Conservation (phyloP, 306 rosid genomes). For the Lathyrus aphaca region DNA sequence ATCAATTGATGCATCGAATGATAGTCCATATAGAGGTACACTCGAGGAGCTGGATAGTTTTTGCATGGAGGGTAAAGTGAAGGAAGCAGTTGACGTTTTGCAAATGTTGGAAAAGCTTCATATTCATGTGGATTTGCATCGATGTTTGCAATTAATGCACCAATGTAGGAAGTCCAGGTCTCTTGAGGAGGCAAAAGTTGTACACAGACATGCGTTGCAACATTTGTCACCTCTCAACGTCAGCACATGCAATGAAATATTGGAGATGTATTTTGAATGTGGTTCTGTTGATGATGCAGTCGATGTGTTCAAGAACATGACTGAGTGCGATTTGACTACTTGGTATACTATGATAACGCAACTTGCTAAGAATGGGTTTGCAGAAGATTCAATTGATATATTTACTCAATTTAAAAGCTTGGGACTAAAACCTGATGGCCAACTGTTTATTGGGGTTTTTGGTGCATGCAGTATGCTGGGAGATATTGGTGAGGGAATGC, state of each 20-base stretch:
- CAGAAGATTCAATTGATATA: constrained; percentile 31
- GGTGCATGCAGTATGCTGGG: constrained; percentile 62
- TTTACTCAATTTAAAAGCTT: constrained; percentile 63
- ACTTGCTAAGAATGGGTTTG: constrained; percentile 18
- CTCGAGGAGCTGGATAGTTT: constrained; percentile 63
- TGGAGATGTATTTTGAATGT: constrained; percentile 79
- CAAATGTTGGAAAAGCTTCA: constrained; percentile 21
- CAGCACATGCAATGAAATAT: constrained; percentile 60
- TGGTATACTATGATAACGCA: constrained; percentile 20
- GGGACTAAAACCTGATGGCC: constrained; percentile 72
- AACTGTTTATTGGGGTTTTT: constrained; percentile 68
- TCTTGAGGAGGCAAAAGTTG: constrained; percentile 67
- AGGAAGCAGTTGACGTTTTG: constrained; percentile 21
- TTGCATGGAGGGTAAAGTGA: constrained; percentile 65
- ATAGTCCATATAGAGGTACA: constrained; percentile 42
- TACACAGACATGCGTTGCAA: constrained; percentile 50
- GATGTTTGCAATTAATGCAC: constrained; percentile 19
- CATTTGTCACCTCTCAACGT: constrained; percentile 55
- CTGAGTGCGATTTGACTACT: constrained; percentile 20
- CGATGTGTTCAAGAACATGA: constrained; percentile 56
- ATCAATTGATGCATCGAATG: constrained; percentile 37
- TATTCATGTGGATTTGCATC: constrained; percentile 20
- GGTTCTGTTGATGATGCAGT: constrained; percentile 74
- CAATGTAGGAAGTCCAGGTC: constrained; percentile 64
- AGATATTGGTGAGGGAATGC: constrained; percentile 67